Evolutionary conservation across 768 basidiomycete genomes (phyloP).

Genomic region (Butyriboletus loyo): DNA sequence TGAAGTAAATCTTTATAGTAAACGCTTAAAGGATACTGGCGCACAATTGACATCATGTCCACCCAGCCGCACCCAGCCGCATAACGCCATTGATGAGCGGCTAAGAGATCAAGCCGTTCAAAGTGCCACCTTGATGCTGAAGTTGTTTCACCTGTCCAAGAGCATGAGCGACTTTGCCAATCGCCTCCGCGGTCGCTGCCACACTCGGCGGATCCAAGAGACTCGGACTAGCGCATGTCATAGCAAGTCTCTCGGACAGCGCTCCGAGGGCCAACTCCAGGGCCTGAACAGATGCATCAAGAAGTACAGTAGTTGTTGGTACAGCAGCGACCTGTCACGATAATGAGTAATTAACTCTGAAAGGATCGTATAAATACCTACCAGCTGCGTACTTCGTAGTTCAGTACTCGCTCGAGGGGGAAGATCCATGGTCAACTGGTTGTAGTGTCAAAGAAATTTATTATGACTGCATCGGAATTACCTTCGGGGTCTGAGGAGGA

Average conservation of each 20-base stretch:
- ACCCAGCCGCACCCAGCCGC: conserved; percentile 3
- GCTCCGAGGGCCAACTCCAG: conserved; percentile 51
- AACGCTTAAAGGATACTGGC: neutral
- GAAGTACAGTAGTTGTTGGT: conserved; percentile 9
- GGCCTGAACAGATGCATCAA: conserved; percentile 38
- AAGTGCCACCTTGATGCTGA: conserved; percentile 35
- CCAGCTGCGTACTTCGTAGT: conserved; percentile 18
- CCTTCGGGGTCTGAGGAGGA: conserved; percentile 27
- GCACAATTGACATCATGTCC: neutral
- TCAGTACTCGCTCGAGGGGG: conserved; percentile 13
- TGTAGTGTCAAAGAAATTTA: conserved; percentile 3
- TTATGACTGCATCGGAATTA: conserved; percentile 3
- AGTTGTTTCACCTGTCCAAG: conserved; percentile 58
- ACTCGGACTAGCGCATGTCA: conserved; percentile 38
- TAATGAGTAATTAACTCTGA: conserved; percentile 2
- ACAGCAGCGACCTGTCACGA: conserved; percentile 15
- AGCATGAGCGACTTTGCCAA: conserved; percentile 62
- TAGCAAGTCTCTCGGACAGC: conserved; percentile 50
- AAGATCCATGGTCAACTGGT: conserved; percentile 22
- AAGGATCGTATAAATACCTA: neutral
- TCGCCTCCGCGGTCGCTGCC: conserved; percentile 62
- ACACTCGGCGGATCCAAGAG: conserved; percentile 49
- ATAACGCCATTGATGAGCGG: conserved; percentile 9
- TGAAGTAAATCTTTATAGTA: neutral
- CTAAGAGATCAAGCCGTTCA: conserved; percentile 15